A percentile compares a stretch with the other conserved stretches of the same genome.
phyloP scores from a whole-genome alignment of 768 basidiomycete species.

The Panaeolus cyanescens region DNA sequence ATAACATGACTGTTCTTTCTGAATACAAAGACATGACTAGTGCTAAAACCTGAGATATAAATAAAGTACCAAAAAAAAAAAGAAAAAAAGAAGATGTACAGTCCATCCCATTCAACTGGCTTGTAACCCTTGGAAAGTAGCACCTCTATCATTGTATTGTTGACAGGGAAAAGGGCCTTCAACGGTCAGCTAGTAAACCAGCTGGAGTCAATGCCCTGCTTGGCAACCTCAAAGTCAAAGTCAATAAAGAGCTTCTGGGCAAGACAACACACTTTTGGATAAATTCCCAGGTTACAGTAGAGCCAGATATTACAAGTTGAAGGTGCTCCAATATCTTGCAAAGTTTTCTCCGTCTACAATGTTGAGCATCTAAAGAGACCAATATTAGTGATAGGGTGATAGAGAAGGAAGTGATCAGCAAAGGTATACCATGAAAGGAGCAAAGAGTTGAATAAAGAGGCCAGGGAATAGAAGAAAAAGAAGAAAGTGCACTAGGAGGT shows the following conservation, averaged over 20 bases:
- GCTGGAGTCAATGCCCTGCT: not conserved
- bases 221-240: not conserved
- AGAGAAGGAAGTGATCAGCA: too few relatives aligned
- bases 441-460: too few relatives aligned
- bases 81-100: not conserved
- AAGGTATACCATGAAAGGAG: too few relatives aligned
- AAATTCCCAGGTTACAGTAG: too few relatives aligned
- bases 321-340: too few relatives aligned
- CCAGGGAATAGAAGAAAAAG: too few relatives aligned
- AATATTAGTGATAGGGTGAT: too few relatives aligned
- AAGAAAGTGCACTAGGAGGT: too few relatives aligned
- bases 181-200: not conserved
- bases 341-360: too few relatives aligned
- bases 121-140: not conserved
- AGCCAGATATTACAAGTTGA: too few relatives aligned
- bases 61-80: not conserved
- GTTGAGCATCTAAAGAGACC: too few relatives aligned
- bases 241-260: not conserved
- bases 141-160: not conserved
- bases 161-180: not conserved
- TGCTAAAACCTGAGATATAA: not conserved
- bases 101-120: not conserved
- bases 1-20: not conserved
- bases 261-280: too few relatives aligned
- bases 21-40: not conserved